These are phyloP conservation scores for Botrytis aclada DNA, from an alignment of 2,329 filamentous ascomycete genomes.

Conservation along the genomic window DNA sequence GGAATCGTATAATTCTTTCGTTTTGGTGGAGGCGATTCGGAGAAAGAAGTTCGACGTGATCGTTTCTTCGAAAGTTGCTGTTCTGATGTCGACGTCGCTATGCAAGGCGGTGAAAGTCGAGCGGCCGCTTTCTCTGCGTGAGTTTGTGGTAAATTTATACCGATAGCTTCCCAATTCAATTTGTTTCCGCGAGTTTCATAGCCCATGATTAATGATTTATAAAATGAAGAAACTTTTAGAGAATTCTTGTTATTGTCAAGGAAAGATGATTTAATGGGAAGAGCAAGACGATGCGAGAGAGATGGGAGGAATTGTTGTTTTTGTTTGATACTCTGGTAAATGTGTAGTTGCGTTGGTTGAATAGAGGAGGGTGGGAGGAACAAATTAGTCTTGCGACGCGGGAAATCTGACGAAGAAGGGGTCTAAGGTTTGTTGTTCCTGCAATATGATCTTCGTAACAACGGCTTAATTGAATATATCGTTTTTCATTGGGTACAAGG, in stretches of 20 bases:
- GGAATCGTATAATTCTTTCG: constrained; percentile 16
- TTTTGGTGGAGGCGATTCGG: constrained; percentile 45
- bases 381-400: constrained; percentile 27
- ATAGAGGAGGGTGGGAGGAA: not conserved
- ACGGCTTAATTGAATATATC: constrained; percentile 25
- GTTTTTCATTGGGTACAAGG: constrained; percentile 29
- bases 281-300: not conserved
- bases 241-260: constrained; percentile 13
- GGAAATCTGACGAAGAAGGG: constrained; percentile 23
- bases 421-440: constrained; percentile 33
- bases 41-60: constrained; percentile 58
- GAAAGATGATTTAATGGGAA: not conserved
- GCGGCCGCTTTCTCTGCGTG: constrained; percentile 56
- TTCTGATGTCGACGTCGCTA: constrained; percentile 26
- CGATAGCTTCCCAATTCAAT: constrained; percentile 85
- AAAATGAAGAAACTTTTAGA: constrained; percentile 22
- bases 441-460: constrained; percentile 36
- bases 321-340: not conserved
- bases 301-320: not conserved
- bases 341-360: not conserved
- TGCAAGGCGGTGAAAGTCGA: constrained; percentile 39
- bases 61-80: constrained; percentile 65
- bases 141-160: constrained; percentile 78
- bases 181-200: constrained; percentile 98
- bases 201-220: constrained; percentile 57